Conservation (phyloP, 2,329 filamentous ascomycete genomes). For the Mycosphaerella arachidis region DNA sequence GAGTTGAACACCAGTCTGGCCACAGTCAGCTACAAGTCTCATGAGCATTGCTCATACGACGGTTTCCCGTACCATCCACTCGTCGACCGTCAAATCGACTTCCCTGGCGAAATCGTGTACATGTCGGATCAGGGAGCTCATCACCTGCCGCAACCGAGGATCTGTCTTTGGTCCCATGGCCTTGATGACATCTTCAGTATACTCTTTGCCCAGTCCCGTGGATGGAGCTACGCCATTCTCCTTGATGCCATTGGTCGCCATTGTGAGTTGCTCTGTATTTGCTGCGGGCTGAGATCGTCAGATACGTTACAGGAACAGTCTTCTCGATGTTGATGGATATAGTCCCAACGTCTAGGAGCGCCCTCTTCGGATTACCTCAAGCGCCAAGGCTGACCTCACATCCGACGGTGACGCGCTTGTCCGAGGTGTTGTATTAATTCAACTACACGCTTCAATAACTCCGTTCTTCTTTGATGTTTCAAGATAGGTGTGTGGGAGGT, state of each 20-base stretch:
- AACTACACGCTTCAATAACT: too few species aligned
- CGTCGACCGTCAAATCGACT: slow-evolving; percentile 54
- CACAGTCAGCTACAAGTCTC: not conserved
- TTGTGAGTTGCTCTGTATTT: not conserved
- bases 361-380: too few species aligned
- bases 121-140: slow-evolving; percentile 50
- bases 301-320: not conserved
- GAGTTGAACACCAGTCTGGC: slow-evolving; percentile 26
- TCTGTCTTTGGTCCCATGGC: slow-evolving; percentile 35
- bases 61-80: slow-evolving; percentile 45
- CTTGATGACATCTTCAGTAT: slow-evolving; percentile 34
- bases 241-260: slow-evolving; percentile 1
- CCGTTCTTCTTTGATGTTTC: too few species aligned
- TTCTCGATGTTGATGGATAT: not conserved
- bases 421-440: too few species aligned
- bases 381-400: too few species aligned
- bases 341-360: too few species aligned
- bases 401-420: too few species aligned
- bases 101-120: slow-evolving; percentile 58
- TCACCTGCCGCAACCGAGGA: slow-evolving; percentile 36
- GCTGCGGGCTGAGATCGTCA: not conserved
- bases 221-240: not conserved
- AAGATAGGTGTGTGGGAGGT: too few species aligned
- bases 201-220: slow-evolving; percentile 14
- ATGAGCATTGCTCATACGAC: not conserved